Evolutionary conservation across 2,329 filamentous ascomycete genomes (phyloP).

Genomic region (Fusarium beomiforme): DNA sequence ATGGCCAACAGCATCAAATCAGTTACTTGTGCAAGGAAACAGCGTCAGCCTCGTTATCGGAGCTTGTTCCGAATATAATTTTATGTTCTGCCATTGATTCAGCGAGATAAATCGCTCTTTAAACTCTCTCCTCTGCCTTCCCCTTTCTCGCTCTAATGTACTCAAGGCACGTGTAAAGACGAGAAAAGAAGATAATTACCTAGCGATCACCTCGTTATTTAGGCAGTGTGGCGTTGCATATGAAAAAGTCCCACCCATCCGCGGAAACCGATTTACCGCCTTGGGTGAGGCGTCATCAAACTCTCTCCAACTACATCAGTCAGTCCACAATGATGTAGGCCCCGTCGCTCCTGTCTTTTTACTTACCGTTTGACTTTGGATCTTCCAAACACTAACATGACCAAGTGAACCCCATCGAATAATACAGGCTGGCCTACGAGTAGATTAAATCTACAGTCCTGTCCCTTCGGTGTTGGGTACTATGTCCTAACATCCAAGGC

Average conservation of each 20-base stretch:
- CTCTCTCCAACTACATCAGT: constrained; percentile 42
- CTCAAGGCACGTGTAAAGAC: not conserved
- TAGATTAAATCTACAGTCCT: not conserved
- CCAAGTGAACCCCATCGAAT: not conserved
- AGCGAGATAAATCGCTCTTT: not conserved
- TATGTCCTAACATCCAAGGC: not conserved
- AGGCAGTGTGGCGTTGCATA: constrained; percentile 27
- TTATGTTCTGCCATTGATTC: not conserved
- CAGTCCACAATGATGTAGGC: constrained; percentile 45
- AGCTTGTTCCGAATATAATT: not conserved
- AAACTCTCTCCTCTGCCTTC: not conserved
- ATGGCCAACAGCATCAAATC: not conserved
- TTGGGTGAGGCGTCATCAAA: constrained; percentile 40
- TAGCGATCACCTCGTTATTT: not conserved
- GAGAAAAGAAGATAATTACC: not conserved
- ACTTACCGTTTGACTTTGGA: not conserved
- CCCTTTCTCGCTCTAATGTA: not conserved
- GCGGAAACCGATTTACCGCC: constrained; percentile 29
- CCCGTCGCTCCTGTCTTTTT: constrained; percentile 13
- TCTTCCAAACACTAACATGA: not conserved
- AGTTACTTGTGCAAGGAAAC: not conserved
- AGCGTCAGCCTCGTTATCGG: constrained; percentile 7
- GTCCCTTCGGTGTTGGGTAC: not conserved
- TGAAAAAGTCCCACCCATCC: constrained; percentile 27
- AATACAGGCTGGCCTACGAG: not conserved